Evolutionary conservation across 805 yeast genomes (phyloP).

Genomic region (Schizosaccharomyces octosporus): DNA sequence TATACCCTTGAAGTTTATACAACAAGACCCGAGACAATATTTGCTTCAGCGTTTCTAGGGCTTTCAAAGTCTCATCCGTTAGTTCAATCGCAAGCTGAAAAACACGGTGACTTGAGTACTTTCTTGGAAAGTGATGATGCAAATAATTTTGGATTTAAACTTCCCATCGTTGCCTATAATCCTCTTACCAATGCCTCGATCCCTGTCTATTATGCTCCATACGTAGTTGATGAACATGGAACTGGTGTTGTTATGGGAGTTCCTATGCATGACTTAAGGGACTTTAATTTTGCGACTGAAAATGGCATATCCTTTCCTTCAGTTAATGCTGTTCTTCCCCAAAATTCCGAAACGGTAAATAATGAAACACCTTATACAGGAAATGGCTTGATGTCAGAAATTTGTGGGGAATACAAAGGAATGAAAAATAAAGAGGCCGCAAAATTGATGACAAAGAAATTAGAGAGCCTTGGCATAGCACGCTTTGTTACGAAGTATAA

Average conservation of each 20-base stretch:
- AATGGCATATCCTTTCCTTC: constrained; percentile 22
- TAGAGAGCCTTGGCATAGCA: constrained; percentile 24
- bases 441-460: constrained; percentile 18
- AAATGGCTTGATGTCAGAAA: constrained; percentile 17
- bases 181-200: constrained; percentile 30
- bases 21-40: constrained; percentile 72
- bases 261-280: constrained; percentile 81
- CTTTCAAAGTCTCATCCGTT: constrained; percentile 49
- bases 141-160: constrained; percentile 28
- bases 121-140: constrained; percentile 21
- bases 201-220: constrained; percentile 78
- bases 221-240: constrained; percentile 64
- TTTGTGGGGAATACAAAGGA: constrained; percentile 29
- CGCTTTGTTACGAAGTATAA: constrained; percentile 27
- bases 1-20: constrained; percentile 31
- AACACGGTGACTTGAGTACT: constrained; percentile 15
- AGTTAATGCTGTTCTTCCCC: constrained; percentile 20
- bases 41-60: constrained; percentile 63
- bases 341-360: constrained; percentile 6
- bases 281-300: constrained; percentile 50
- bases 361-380: constrained; percentile 15
- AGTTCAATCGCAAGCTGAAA: constrained; percentile 13
- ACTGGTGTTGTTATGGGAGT: constrained; percentile 95
- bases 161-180: constrained; percentile 23
- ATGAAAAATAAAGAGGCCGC: constrained; percentile 28